Evolutionary conservation across 768 basidiomycete species (phyloP).

Genomic region (Cyclocybe cylindracea): DNA sequence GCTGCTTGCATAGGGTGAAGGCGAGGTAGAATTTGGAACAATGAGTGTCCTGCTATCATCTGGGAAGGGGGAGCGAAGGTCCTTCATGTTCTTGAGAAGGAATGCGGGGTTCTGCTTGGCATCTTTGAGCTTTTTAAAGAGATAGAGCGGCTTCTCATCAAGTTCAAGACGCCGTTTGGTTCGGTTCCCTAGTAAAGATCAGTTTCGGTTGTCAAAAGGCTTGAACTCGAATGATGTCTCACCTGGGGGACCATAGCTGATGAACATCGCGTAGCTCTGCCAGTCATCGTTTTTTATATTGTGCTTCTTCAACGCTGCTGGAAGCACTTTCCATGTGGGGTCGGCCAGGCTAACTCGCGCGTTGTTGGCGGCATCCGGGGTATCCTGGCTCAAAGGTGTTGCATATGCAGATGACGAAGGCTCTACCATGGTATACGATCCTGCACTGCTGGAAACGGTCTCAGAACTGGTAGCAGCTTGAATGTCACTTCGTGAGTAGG

Average conservation of each 20-base stretch:
- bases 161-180: conserved; percentile 88
- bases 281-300: conserved; percentile 96
- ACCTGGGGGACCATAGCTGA: conserved; percentile 93
- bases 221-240: conserved; percentile 21
- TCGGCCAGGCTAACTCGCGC: conserved; percentile 97
- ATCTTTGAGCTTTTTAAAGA: conserved; percentile 98
- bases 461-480: conserved; percentile 1
- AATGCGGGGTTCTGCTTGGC: conserved; percentile 97
- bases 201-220: not conserved
- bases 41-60: conserved; percentile 21
- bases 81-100: conserved; percentile 94
- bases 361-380: conserved; percentile 70
- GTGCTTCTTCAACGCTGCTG: conserved; percentile 97
- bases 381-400: conserved; percentile 58
- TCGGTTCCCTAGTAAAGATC: conserved; percentile 52
- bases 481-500: conserved; percentile 7
- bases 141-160: conserved; percentile 93
- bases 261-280: conserved; percentile 99
- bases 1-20: too few relatives aligned
- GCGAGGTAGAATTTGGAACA: too few relatives aligned
- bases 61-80: conserved; percentile 90
- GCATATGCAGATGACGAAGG: conserved; percentile 28
- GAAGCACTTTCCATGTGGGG: conserved; percentile 98
- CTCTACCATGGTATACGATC: conserved; percentile 19
- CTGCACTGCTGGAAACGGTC: too few relatives aligned